Evolutionary conservation across 139 green algal species (phyloP).

Genomic region (Micractinium conductrix): DNA sequence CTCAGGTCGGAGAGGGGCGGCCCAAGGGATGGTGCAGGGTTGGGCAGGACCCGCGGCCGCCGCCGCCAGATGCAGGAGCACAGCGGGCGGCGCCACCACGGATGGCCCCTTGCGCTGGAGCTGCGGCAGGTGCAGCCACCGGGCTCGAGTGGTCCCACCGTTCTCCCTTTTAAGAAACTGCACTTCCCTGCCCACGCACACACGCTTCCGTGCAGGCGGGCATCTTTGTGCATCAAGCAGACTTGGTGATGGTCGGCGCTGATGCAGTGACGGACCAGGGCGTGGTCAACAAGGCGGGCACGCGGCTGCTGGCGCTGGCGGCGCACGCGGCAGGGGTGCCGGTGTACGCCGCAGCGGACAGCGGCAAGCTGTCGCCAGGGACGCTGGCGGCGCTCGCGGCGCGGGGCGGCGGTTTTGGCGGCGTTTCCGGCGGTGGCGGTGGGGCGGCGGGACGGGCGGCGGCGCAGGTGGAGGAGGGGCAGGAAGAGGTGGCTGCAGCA

Average conservation of each 20-base stretch:
- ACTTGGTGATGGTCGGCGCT: conserved; percentile 55
- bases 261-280: conserved; percentile 43
- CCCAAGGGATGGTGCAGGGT: background rate
- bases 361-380: conserved; percentile 40
- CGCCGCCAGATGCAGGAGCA: too few relatives aligned
- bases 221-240: conserved; percentile 33
- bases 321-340: conserved; percentile 39
- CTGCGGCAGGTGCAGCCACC: too few relatives aligned
- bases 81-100: too few relatives aligned
- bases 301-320: conserved; percentile 47
- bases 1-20: background rate
- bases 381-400: background rate
- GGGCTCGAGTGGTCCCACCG: too few relatives aligned
- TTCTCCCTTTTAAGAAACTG: background rate
- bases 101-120: too few relatives aligned
- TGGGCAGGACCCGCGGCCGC: too few relatives aligned
- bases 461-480: background rate
- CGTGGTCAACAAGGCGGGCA: conserved; percentile 59
- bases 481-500: too few relatives aligned
- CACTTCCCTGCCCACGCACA: too few relatives aligned
- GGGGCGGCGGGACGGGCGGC: too few relatives aligned
- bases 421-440: too few relatives aligned
- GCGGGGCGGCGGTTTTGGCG: background rate
- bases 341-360: conserved; percentile 41
- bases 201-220: conserved; percentile 30